Base-by-base conservation (phyloP, 2,329 filamentous ascomycete genomes). In the Cladosporium sp. region DNA sequence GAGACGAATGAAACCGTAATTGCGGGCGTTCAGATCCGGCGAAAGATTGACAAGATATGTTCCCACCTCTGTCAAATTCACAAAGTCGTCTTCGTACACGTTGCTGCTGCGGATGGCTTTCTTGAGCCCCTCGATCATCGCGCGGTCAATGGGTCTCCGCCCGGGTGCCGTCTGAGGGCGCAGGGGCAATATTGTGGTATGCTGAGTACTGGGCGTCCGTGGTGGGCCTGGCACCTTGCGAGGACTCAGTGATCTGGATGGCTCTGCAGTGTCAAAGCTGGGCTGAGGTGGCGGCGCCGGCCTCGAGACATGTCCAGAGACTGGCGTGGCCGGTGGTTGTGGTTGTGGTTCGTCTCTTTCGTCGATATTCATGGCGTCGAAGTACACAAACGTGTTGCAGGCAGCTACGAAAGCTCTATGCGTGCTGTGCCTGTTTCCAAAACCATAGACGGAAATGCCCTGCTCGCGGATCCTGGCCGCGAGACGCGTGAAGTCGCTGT, bases 401-500 rank as follows among this genome's bases (percentile, higher is more conserved):
- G 72, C 73, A 3, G 73, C 71, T 28, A 75, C 64, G 43, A 75
- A 74, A 7, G 73, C 71, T 14, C 64, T 65, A 23, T 65, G 66
- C 0, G 72, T 75, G 23, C 75, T 75, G 18, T 70, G 71, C 60
- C 67, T 53, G 28, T 75, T 70, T 48, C 76, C 75, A 48, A 78
- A 75, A 39, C 76, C 75, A 58, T 75, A 77, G 2, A 78, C 75
- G 16, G 67, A 71, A 2, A 76, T 68, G 8, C 74, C 76, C 53
- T 76, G 76, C 61, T 78, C 74, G 10, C 76, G 75, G 16, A 77
- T 75, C 21, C 76, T 69, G 46, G 73, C 72, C 49, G 74, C 75
- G 11, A 78, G 69, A 6, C 73, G 72, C 3, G 76, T 76, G 61
- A 77, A 78, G 68, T 77, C 75, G 68, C 74, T 76, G 64, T 78